Conservation (phyloP, 106 monocot genomes). For the Dactylorhiza incarnata region DNA sequence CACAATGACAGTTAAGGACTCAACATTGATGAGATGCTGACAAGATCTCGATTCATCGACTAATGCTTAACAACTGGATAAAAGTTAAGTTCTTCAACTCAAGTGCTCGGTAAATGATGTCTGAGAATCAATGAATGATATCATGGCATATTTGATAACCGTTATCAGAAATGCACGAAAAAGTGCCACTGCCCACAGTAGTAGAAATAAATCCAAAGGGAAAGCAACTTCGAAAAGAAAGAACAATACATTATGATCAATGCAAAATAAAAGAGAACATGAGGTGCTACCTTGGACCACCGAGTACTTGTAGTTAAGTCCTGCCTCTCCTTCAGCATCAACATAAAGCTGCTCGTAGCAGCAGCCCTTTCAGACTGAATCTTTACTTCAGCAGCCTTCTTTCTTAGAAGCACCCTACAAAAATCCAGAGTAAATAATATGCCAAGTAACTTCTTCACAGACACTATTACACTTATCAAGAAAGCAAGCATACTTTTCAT, state of each 20-base stretch:
- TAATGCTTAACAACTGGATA: too few relatives aligned
- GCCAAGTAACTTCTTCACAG: not conserved
- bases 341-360: constrained; percentile 46
- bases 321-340: constrained; percentile 66
- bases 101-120: too few relatives aligned
- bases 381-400: constrained; percentile 69
- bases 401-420: constrained; percentile 47
- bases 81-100: too few relatives aligned
- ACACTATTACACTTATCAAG: not conserved
- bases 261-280: not conserved
- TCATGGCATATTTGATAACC: too few relatives aligned
- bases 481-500: constrained; percentile 59
- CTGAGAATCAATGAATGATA: too few relatives aligned
- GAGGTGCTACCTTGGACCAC: constrained; percentile 67
- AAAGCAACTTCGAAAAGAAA: not conserved
- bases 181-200: not conserved
- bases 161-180: too few relatives aligned
- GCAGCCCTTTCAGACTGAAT: constrained; percentile 43
- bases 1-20: too few relatives aligned
- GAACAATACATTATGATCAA: not conserved
- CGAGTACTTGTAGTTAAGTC: constrained; percentile 57
- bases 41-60: too few relatives aligned
- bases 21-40: too few relatives aligned
- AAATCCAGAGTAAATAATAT: not conserved
- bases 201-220: not conserved